These are phyloP conservation scores for Fusarium floridanum DNA, from an alignment of 2,329 filamentous ascomycete species.

Conservation along the genomic window DNA sequence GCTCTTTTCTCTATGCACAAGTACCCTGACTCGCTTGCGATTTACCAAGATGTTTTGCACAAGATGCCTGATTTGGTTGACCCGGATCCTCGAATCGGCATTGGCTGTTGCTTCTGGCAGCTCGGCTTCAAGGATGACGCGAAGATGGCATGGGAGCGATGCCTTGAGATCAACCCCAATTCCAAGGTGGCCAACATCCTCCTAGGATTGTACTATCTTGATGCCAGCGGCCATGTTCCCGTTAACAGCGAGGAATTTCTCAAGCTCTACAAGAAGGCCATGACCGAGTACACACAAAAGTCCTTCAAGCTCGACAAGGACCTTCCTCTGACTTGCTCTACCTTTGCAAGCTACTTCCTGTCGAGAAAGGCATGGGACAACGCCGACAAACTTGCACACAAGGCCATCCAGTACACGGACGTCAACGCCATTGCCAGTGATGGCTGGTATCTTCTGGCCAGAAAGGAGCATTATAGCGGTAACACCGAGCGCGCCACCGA, in stretches of 20 bases:
- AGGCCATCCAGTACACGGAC: conserved; percentile 95
- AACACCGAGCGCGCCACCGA: conserved; percentile 82
- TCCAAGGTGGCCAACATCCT: conserved; percentile 93
- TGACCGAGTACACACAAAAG: conserved; percentile 93
- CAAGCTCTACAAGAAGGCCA: conserved; percentile 88
- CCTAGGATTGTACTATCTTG: conserved; percentile 89
- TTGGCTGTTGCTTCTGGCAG: conserved; percentile 98
- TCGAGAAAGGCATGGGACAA: conserved; percentile 83
- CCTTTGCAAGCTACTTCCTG: conserved; percentile 91
- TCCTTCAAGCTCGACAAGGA: conserved; percentile 95
- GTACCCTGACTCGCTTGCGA: conserved; percentile 83
- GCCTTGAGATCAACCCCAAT: conserved; percentile 82
- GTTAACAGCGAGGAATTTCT: conserved; percentile 89
- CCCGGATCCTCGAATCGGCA: conserved; percentile 94
- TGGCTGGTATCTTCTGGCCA: conserved; percentile 94
- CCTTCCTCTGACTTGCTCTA: conserved; percentile 88
- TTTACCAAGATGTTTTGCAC: conserved; percentile 88
- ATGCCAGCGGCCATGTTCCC: conserved; percentile 84
- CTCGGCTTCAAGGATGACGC: conserved; percentile 95
- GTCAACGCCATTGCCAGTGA: conserved; percentile 97
- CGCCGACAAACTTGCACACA: conserved; percentile 88
- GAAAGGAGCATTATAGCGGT: conserved; percentile 88
- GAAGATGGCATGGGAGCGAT: conserved; percentile 88
- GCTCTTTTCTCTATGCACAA: conserved; percentile 88
- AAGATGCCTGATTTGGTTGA: conserved; percentile 91